A percentile compares a stretch with the other conserved stretches of the same genome.
phyloP scores from a whole-genome alignment of 306 rosid species.

The Castanea crenata region DNA sequence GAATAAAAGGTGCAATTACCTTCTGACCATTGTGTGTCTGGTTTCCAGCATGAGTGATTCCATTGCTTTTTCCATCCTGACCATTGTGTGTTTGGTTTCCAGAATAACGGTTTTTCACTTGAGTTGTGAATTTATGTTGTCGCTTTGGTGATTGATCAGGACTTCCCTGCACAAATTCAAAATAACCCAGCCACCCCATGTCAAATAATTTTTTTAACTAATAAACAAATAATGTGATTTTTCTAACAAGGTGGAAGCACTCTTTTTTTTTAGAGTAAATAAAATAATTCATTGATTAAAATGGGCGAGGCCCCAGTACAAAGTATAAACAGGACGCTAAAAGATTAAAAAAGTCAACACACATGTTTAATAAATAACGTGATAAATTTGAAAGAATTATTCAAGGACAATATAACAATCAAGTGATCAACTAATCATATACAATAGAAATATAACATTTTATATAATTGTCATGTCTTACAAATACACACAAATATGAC shows the following conservation, averaged over 20 bases:
- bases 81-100: constrained; percentile 45
- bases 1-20: constrained; percentile 47
- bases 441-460: too few relatives aligned
- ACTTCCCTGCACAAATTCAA: constrained; percentile 57
- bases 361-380: too few relatives aligned
- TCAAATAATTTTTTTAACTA: constrained; percentile 1
- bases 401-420: too few relatives aligned
- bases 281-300: not conserved
- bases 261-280: not conserved
- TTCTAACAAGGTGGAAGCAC: not conserved
- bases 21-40: constrained; percentile 49
- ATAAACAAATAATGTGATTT: not conserved
- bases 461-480: too few relatives aligned
- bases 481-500: too few relatives aligned
- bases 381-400: too few relatives aligned
- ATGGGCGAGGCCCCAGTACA: too few relatives aligned
- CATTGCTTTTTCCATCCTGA: constrained; percentile 53
- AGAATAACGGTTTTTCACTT: constrained; percentile 45
- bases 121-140: constrained; percentile 52
- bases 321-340: too few relatives aligned
- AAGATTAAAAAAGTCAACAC: too few relatives aligned
- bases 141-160: constrained; percentile 56
- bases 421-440: too few relatives aligned
- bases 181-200: constrained; percentile 11
- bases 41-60: constrained; percentile 45